phyloP scores from a whole-genome alignment of 2,329 filamentous ascomycete species.

The Fusarium sp. region DNA sequence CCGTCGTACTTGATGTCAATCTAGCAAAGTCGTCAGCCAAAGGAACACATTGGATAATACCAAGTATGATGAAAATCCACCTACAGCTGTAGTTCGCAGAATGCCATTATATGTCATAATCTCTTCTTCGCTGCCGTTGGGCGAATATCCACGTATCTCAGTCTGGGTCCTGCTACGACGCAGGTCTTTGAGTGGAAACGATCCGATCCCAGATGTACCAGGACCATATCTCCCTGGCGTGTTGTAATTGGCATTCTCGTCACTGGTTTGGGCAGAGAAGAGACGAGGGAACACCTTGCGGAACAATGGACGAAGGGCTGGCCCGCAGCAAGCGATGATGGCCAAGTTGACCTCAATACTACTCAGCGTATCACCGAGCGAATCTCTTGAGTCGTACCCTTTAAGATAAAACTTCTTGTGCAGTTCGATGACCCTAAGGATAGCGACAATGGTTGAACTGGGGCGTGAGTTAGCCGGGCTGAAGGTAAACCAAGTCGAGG shows the following conservation, averaged over 20 bases:
- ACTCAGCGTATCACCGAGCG: conserved; percentile 48
- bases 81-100: conserved; percentile 35
- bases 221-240: conserved; percentile 20
- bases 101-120: conserved; percentile 44
- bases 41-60: not conserved
- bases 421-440: conserved; percentile 48
- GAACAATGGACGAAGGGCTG: conserved; percentile 39
- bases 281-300: conserved; percentile 40
- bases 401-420: conserved; percentile 31
- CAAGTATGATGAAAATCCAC: not conserved
- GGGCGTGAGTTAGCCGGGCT: not conserved
- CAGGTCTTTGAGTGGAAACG: conserved; percentile 37
- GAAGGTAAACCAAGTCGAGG: too few relatives aligned
- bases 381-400: conserved; percentile 43
- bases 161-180: conserved; percentile 26
- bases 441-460: conserved; percentile 50
- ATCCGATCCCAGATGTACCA: not conserved
- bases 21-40: not conserved
- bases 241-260: conserved; percentile 18
- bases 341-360: conserved; percentile 53
- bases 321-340: conserved; percentile 52
- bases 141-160: conserved; percentile 37
- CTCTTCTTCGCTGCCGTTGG: conserved; percentile 41
- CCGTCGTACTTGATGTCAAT: not conserved
- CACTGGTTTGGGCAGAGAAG: conserved; percentile 33